Conservation (phyloP, 2,329 filamentous ascomycete species). For the Rhynchosporium graminicola region DNA sequence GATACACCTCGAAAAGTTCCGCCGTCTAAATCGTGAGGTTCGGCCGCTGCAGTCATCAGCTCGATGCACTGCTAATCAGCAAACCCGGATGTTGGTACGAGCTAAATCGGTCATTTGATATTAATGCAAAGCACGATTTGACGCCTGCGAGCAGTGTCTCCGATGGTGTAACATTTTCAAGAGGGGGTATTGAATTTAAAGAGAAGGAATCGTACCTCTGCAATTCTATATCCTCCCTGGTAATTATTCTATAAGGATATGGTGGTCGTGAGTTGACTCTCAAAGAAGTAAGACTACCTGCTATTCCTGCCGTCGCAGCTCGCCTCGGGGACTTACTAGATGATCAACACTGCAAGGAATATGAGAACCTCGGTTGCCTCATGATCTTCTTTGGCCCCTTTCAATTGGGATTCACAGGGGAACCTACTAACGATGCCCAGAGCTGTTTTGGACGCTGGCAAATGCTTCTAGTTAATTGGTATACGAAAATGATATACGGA, state of each 20-base stretch:
- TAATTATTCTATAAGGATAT: constrained; percentile 1
- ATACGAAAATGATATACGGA: too few species aligned
- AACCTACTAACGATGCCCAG: background rate
- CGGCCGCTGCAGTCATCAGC: too few species aligned
- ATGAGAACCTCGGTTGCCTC: background rate
- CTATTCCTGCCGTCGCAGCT: constrained; percentile 10
- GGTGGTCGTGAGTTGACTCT: constrained; percentile 2
- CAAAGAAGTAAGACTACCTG: constrained; percentile 13
- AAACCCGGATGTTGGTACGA: too few species aligned
- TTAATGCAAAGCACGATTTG: too few species aligned
- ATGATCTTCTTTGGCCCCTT: background rate
- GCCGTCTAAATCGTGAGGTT: too few species aligned
- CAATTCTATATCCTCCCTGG: constrained; percentile 2
- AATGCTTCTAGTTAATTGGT: too few species aligned
- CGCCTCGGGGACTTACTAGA: constrained; percentile 12
- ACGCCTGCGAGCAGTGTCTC: too few species aligned
- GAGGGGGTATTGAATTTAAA: too few species aligned
- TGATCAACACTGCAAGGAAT: constrained; percentile 16
- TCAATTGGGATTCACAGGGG: background rate
- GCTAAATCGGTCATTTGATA: too few species aligned
- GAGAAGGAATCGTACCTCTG: background rate
- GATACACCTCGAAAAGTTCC: background rate
- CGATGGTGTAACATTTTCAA: too few species aligned
- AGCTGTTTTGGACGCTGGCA: too few species aligned
- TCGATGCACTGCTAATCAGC: too few species aligned